Conservation (phyloP, 805 yeast genomes). For the Vanderwaltozyma polyspora region DNA sequence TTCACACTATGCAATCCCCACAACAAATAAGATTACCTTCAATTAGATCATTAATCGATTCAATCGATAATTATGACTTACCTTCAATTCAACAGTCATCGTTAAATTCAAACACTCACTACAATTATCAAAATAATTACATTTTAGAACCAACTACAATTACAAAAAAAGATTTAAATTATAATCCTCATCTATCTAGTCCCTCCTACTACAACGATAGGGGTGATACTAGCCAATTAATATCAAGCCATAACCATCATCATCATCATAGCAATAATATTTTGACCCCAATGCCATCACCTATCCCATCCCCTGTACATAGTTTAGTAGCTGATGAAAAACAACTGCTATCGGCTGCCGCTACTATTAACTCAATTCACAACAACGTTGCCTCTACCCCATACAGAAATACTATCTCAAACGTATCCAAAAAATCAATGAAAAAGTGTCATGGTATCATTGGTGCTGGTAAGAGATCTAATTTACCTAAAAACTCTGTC, state of each 20-base stretch:
- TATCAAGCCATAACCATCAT: too few species aligned
- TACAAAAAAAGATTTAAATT: too few species aligned
- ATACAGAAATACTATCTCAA: neutral
- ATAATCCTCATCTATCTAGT: too few species aligned
- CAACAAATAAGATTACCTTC: constrained; percentile 1
- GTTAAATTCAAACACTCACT: too few species aligned
- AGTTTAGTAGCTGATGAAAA: neutral
- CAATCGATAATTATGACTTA: neutral
- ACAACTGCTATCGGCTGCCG: constrained; percentile 3
- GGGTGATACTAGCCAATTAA: too few species aligned
- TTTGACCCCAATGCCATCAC: constrained; percentile 3
- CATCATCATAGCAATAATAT: too few species aligned
- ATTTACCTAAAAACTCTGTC: constrained; percentile 70
- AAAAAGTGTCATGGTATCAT: neutral
- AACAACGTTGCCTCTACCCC: neutral
- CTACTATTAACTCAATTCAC: constrained; percentile 2
- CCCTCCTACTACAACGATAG: too few species aligned
- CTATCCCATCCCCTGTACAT: neutral
- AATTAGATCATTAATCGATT: neutral
- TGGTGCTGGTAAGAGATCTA: constrained; percentile 40
- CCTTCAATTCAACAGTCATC: neutral
- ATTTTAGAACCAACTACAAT: too few species aligned
- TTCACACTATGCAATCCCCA: neutral
- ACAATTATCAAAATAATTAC: too few species aligned
- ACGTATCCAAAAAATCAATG: neutral